A percentile compares a stretch with the other conserved stretches of the same genome.
These are phyloP conservation scores for Metschnikowia henanensis DNA, from an alignment of 805 yeast species.

Conservation along the genomic window DNA sequence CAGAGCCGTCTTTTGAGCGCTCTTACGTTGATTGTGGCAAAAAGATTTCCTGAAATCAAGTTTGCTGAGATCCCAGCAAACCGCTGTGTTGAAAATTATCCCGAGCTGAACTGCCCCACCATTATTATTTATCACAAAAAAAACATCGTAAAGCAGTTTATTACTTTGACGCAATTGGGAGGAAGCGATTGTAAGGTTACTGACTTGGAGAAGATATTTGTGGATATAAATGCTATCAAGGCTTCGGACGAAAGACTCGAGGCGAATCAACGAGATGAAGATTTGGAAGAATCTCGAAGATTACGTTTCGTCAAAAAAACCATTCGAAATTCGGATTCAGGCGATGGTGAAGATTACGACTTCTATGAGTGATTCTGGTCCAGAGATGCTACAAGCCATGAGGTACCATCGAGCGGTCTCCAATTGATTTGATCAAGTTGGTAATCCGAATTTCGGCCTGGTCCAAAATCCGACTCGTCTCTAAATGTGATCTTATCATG, in stretches of 20 bases:
- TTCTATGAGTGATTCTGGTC: slow-evolving; percentile 11
- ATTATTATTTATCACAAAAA: slow-evolving; percentile 76
- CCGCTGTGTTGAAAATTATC: slow-evolving; percentile 91
- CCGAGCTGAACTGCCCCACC: slow-evolving; percentile 90
- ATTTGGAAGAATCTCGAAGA: slow-evolving; percentile 51
- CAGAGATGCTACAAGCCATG: no score
- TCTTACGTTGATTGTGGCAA: slow-evolving; percentile 58
- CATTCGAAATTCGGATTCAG: slow-evolving; percentile 40
- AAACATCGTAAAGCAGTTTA: slow-evolving; percentile 74
- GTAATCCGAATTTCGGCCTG: no score
- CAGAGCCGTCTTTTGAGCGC: slow-evolving; percentile 74
- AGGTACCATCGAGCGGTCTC: no score
- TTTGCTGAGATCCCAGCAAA: slow-evolving; percentile 90
- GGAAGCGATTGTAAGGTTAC: slow-evolving; percentile 71
- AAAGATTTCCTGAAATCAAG: slow-evolving; percentile 75
- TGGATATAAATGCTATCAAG: slow-evolving; percentile 63
- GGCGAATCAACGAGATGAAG: slow-evolving; percentile 53
- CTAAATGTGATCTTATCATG: no score
- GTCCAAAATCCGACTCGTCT: no score
- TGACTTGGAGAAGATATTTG: slow-evolving; percentile 76
- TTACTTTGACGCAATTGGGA: slow-evolving; percentile 79
- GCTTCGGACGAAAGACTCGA: slow-evolving; percentile 66
- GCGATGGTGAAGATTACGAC: slow-evolving; percentile 26
- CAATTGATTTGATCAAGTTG: no score
- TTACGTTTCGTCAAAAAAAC: slow-evolving; percentile 58